Conservation (phyloP, 1,284 basidiomycete genomes). For the Ustilago nuda region DNA sequence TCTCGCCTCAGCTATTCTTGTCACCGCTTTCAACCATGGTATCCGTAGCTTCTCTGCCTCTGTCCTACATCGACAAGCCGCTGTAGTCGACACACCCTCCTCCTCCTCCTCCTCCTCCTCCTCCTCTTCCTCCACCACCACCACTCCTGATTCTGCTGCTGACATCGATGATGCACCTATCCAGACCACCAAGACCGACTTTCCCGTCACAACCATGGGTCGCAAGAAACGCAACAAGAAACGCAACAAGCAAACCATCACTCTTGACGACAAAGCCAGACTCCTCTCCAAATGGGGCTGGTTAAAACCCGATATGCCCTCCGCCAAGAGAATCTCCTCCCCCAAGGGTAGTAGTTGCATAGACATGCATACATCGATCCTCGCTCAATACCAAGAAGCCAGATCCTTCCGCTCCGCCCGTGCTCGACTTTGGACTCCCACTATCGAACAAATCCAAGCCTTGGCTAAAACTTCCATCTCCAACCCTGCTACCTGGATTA, state of each 20-base stretch:
- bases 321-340: not conserved
- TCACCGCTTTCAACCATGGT: slow-evolving; percentile 8
- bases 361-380: slow-evolving; percentile 22
- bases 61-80: slow-evolving; percentile 13
- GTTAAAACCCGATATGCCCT: slow-evolving; percentile 17
- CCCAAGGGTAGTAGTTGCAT: not conserved
- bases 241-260: slow-evolving; percentile 11
- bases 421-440: slow-evolving; percentile 48
- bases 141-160: slow-evolving; percentile 1
- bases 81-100: not conserved
- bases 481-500: slow-evolving; percentile 34
- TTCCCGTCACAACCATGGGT: not conserved
- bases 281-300: slow-evolving; percentile 43
- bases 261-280: slow-evolving; percentile 29
- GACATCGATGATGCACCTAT: not conserved
- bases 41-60: slow-evolving; percentile 20
- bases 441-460: slow-evolving; percentile 15
- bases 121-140: not conserved
- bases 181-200: slow-evolving; percentile 11
- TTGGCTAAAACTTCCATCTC: slow-evolving; percentile 13
- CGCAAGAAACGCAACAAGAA: slow-evolving; percentile 24
- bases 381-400: slow-evolving; percentile 22
- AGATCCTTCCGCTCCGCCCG: slow-evolving; percentile 49
- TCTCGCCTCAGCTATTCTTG: slow-evolving; percentile 11
- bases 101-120: not conserved